Evolutionary conservation across 2,329 filamentous ascomycete genomes (phyloP).

Genomic region (Phialemoniopsis sp.): DNA sequence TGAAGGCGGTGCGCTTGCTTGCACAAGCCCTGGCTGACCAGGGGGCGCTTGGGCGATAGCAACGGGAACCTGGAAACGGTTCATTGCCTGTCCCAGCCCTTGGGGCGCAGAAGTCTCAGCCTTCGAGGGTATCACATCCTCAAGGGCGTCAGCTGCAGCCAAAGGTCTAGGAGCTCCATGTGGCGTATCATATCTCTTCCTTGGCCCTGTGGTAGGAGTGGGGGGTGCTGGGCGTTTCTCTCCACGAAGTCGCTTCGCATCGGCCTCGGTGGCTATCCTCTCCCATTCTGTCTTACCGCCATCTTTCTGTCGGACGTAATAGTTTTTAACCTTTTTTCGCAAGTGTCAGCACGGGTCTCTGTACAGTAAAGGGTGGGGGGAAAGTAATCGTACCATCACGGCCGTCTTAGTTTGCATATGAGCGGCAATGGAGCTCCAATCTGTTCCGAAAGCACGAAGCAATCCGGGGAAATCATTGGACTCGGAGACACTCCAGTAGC

Average conservation of each 20-base stretch:
- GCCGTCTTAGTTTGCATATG: slow-evolving; percentile 82
- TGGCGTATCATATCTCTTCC: slow-evolving; percentile 46
- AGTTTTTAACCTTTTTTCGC: slow-evolving; percentile 59
- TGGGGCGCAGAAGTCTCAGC: slow-evolving; percentile 24
- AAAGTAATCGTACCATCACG: slow-evolving; percentile 63
- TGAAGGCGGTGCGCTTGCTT: not conserved
- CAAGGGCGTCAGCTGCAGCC: slow-evolving; percentile 41
- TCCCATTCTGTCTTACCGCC: slow-evolving; percentile 54
- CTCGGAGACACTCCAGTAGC: slow-evolving; percentile 86
- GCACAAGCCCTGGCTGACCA: slow-evolving; percentile 15
- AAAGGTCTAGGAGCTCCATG: slow-evolving; percentile 37
- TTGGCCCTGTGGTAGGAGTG: slow-evolving; percentile 45
- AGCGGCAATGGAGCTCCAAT: slow-evolving; percentile 70
- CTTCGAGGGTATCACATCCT: slow-evolving; percentile 42
- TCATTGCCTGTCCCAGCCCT: slow-evolving; percentile 11
- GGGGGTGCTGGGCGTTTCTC: slow-evolving; percentile 59
- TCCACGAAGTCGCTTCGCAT: slow-evolving; percentile 48
- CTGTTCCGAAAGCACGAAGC: slow-evolving; percentile 71
- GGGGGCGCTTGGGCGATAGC: slow-evolving; percentile 26
- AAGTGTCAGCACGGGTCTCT: slow-evolving; percentile 1
- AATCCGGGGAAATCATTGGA: slow-evolving; percentile 71
- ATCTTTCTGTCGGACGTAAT: slow-evolving; percentile 59
- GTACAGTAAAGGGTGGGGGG: too few relatives aligned
- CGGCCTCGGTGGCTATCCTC: slow-evolving; percentile 54
- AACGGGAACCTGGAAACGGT: slow-evolving; percentile 22